Evolutionary conservation across 768 basidiomycete genomes (phyloP), one percentile per base, ranked within the genome.

Genomic region (Pisolithus tinctorius): DNA sequence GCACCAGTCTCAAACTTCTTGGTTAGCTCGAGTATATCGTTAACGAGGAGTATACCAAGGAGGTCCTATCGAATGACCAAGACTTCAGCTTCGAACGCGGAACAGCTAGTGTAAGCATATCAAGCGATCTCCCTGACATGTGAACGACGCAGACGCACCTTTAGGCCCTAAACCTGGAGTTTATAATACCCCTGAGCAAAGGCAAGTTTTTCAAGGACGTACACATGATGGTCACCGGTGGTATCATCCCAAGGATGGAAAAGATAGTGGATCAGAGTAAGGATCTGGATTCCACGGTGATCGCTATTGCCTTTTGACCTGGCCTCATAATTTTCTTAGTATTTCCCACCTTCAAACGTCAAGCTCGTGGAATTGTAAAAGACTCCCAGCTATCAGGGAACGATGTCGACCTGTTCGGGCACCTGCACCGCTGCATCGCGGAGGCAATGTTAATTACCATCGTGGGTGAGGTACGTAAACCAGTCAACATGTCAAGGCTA

Each of bases 21-120:
- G 26, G n/a, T 7, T 47, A 70, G 69, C 59, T 70, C 5, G 69
- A 70, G 56, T 70, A 66, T 47, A 63, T 70, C 48, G 63, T 68
- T 13, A 58, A 63, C 26, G 55, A 61, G 11, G 57, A 56, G 10
- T 56, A 62, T 31, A 60, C 63, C 16, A 58, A 64, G 27, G 52
- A 62, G 29, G 59, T 68, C 6, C 58, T 68, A 39, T 63, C 63
- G 2, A 58, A 62, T 20, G 59, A 68, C 42, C 58, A 57, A 14
- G 47, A 59, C 1, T 66, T 67, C 51, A 70, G 69, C 50, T 68
- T 70, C 46, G 69, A 70, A 53, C 53, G 61, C 34, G 69, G 64
- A 6, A 63, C 61, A 10, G 63, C 66, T 13, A 60, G 56, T n/a
- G 68, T 69, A 45, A 43, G 55, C 45, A 25, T 7, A 8, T 4